Evolutionary conservation across 305 asterid genomes (phyloP).

Genomic region (Galium porrigens): DNA sequence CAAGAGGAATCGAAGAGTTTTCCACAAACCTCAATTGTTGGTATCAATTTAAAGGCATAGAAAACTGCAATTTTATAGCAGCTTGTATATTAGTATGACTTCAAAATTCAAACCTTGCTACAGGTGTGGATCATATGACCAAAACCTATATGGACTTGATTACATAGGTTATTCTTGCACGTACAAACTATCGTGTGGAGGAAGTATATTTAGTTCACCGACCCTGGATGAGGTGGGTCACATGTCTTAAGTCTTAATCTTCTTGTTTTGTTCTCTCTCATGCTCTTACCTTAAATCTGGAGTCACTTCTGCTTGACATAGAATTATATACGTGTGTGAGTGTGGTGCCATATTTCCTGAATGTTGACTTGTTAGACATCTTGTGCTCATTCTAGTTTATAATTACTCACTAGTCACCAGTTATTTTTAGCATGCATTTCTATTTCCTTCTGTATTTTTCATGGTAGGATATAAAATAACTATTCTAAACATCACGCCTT

Average conservation of each 20-base stretch:
- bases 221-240: slow-evolving; percentile 62
- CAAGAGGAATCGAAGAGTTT: background rate
- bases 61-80: background rate
- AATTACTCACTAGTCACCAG: background rate
- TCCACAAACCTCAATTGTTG: background rate
- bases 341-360: background rate
- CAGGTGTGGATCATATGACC: slow-evolving; percentile 98
- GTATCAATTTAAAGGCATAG: background rate
- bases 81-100: slow-evolving; percentile 1
- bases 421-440: background rate
- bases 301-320: slow-evolving; percentile 1
- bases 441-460: background rate
- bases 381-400: background rate
- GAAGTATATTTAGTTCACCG: slow-evolving; percentile 86
- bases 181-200: slow-evolving; percentile 57
- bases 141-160: slow-evolving; percentile 72
- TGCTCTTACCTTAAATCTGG: background rate
- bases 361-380: background rate
- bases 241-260: slow-evolving; percentile 10
- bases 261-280: slow-evolving; percentile 23
- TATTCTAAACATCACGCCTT: background rate
- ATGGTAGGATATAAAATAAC: background rate
- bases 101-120: background rate
- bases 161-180: slow-evolving; percentile 51
- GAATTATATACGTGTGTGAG: background rate